Base-by-base conservation (phyloP, 805 yeast species). In the Starmera caribaea region DNA sequence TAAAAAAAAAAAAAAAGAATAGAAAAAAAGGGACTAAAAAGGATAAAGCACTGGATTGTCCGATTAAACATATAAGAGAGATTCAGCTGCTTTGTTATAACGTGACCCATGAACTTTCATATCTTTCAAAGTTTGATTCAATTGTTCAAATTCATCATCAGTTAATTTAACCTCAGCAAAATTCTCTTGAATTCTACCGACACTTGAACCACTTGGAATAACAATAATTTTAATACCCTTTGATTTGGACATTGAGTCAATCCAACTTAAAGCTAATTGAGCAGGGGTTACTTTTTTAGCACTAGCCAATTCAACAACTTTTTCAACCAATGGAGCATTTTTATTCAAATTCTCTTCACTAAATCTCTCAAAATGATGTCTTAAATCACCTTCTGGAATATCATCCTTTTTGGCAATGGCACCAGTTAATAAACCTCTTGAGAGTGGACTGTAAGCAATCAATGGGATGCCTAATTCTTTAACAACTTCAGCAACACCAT, bases 361-460 rank as follows among this genome's bases (percentile, higher is more conserved):
- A 62, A 83, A 84, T 50, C 80, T 69, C 38, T 78, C 88, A 35
- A 76, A 50, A 21, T 39, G 41, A 13, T 43, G 45, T 47, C 86
- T 67, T 39, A 76, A 42, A 51, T 82, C 90, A 34, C 73, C 79
- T 34, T 64, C 64, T 12, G 78, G 73, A 30, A 81, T 51, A 40
- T 74, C 79, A 0, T 58, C 50, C 16, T 60, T 49, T 6, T 69
- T 58, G 21, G 60, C 74, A 39, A 78, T 59, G 29, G 52, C 45
- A 41, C 92, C 95, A 3, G 90, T 79, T 40, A 88, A 67, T 44
- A 80, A 63, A 1, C 96, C 96, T 51, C 84, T 71, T 9, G 88
- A 81, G 40, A 88, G 66, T 27, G 96, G 96, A 27, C 95, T 81
- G 60, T 88, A 88, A 21, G 88, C 84, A 41, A 85, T 66, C 27